These are phyloP conservation scores for Eimeria sp. DNA, from an alignment of 169 alveolate genomes.

Conservation along the genomic window DNA sequence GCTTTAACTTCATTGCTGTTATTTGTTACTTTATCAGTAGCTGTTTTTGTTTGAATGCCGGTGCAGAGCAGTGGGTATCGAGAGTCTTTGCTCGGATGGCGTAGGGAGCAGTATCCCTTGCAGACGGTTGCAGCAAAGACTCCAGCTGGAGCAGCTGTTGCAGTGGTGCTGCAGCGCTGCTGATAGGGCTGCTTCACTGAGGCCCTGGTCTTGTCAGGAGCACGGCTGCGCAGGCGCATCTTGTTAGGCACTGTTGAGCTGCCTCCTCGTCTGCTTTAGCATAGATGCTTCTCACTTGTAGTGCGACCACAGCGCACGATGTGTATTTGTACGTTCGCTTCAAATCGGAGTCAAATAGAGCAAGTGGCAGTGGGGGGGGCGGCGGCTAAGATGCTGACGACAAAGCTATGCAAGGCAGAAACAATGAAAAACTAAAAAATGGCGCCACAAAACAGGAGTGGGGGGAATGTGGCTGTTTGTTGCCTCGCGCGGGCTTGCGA, in stretches of 20 bases:
- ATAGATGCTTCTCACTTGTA: not conserved
- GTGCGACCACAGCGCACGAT: not conserved
- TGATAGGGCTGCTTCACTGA: not conserved
- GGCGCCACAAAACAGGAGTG: conserved; percentile 3
- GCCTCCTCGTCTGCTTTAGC: not conserved
- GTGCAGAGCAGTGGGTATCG: not conserved
- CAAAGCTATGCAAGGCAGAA: not conserved
- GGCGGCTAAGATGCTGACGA: not conserved
- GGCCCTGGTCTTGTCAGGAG: not conserved
- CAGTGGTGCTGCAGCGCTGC: conserved; percentile 8
- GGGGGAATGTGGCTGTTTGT: not conserved
- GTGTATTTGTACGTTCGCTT: not conserved
- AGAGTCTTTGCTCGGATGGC: not conserved
- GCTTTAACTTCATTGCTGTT: not conserved
- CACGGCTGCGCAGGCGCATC: not conserved
- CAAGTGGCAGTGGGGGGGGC: not conserved
- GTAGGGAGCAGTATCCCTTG: not conserved
- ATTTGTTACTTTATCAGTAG: not conserved
- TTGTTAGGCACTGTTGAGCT: not conserved
- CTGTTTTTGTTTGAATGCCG: not conserved
- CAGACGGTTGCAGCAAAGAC: not conserved
- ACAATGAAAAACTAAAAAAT: not conserved
- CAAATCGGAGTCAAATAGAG: not conserved
- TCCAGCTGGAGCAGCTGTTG: not conserved
- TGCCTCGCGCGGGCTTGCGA: not conserved